Evolutionary conservation across 2,329 filamentous ascomycete genomes (phyloP).

Genomic region (Teratosphaeria destructans): DNA sequence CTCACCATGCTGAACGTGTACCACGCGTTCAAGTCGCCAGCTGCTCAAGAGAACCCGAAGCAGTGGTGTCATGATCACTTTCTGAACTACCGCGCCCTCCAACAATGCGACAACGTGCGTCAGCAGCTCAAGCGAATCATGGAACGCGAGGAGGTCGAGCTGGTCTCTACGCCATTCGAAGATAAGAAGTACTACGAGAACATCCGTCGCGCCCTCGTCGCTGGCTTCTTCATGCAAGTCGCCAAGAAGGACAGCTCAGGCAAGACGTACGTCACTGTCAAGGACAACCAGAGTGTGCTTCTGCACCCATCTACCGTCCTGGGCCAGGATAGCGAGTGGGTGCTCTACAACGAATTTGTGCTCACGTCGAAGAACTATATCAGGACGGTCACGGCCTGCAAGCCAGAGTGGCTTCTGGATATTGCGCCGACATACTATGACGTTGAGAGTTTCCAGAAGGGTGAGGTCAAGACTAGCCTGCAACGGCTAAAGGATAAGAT

Average conservation of each 20-base stretch:
- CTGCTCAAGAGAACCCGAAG: constrained; percentile 62
- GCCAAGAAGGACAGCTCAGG: constrained; percentile 82
- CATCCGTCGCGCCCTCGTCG: constrained; percentile 81
- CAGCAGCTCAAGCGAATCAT: constrained; percentile 89
- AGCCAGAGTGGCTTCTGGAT: constrained; percentile 91
- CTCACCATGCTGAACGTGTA: constrained; percentile 95
- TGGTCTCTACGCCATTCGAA: constrained; percentile 80
- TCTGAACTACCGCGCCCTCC: constrained; percentile 75
- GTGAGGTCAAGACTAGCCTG: constrained; percentile 66
- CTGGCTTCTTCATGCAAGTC: constrained; percentile 99
- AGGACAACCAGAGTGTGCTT: constrained; percentile 88
- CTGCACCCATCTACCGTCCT: constrained; percentile 90
- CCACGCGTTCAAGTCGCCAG: constrained; percentile 81
- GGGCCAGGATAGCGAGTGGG: constrained; percentile 84
- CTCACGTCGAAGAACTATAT: constrained; percentile 98
- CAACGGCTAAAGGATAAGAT: constrained; percentile 46
- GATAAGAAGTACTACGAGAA: constrained; percentile 98
- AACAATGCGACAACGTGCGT: constrained; percentile 89
- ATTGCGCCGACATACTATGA: constrained; percentile 93
- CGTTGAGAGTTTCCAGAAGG: constrained; percentile 66
- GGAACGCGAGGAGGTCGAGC: constrained; percentile 79
- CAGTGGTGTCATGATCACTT: constrained; percentile 98
- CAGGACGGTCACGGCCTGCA: constrained; percentile 80
- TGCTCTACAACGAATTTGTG: constrained; percentile 97
- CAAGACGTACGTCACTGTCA: constrained; percentile 90